Conservation (phyloP, 495 filamentous ascomycete genomes). For the Rostrohypoxylon terebratum region DNA sequence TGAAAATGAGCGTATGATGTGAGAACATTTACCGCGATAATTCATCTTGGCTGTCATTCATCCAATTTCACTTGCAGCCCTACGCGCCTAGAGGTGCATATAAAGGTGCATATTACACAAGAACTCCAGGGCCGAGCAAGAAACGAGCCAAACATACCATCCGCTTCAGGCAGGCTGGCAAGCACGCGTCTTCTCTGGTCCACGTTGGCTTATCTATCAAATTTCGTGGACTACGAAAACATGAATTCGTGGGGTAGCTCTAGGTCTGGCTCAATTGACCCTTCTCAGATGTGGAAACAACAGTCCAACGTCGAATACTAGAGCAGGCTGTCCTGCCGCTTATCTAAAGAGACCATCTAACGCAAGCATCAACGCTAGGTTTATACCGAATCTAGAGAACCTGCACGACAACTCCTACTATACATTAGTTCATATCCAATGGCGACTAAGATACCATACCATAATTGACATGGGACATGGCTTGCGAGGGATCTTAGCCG, state of each 20-base stretch:
- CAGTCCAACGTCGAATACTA: slow-evolving; percentile 1
- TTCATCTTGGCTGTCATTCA: slow-evolving; percentile 22
- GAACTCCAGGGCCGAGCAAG: not conserved
- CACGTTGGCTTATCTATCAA: slow-evolving; percentile 12
- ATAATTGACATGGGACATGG: slow-evolving; percentile 3
- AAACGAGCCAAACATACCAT: not conserved
- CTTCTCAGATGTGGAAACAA: not conserved
- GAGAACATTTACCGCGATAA: slow-evolving; percentile 29
- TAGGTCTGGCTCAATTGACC: slow-evolving; percentile 6
- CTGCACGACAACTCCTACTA: not conserved
- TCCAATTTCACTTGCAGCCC: slow-evolving; percentile 26
- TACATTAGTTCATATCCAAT: slow-evolving; percentile 5
- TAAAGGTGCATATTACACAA: slow-evolving; percentile 17
- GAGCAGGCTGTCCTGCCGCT: not conserved
- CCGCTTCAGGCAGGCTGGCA: slow-evolving; percentile 9
- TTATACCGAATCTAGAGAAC: slow-evolving; percentile 8
- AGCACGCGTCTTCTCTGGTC: slow-evolving; percentile 7
- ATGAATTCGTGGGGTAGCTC: slow-evolving; percentile 13
- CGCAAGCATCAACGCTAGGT: not conserved
- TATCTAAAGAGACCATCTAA: not conserved
- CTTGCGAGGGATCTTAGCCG: not conserved
- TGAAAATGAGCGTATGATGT: slow-evolving; percentile 18
- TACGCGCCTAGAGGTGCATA: slow-evolving; percentile 32
- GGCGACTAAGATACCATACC: slow-evolving; percentile 1
- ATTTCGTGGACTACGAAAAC: not conserved